phyloP scores from a whole-genome alignment of 179 eudicot species.

The Gypsophila paniculata region DNA sequence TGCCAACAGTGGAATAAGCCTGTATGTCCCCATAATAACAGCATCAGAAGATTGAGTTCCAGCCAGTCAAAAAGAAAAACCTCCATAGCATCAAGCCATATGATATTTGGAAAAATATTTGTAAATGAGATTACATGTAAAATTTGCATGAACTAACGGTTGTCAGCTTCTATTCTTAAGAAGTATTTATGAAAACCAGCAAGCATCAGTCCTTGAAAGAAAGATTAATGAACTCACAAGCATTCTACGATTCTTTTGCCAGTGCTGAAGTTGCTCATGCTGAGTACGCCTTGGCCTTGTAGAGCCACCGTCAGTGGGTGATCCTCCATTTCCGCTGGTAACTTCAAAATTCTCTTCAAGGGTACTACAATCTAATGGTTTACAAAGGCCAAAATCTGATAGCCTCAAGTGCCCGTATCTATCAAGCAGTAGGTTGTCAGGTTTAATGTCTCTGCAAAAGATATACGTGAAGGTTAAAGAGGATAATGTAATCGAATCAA shows the following conservation, averaged over 20 bases:
- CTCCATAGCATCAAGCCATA: slow-evolving; percentile 4
- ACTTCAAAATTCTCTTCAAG: slow-evolving; percentile 70
- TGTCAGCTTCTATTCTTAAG: background rate
- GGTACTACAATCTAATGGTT: slow-evolving; percentile 88
- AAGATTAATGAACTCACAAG: slow-evolving; percentile 51
- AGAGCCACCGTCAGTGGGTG: slow-evolving; percentile 50
- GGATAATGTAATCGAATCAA: background rate
- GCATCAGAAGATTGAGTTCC: slow-evolving; percentile 15
- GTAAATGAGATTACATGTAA: slow-evolving; percentile 8
- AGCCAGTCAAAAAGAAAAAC: background rate
- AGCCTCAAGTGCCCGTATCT: slow-evolving; percentile 74
- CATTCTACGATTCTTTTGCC: slow-evolving; percentile 94
- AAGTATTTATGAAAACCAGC: background rate
- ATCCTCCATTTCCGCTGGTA: slow-evolving; percentile 42
- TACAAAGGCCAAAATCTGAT: slow-evolving; percentile 93
- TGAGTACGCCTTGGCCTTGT: slow-evolving; percentile 79
- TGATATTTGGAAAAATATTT: background rate
- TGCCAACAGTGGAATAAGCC: slow-evolving; percentile 97
- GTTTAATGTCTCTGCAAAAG: slow-evolving; percentile 79
- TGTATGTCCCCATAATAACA: slow-evolving; percentile 29
- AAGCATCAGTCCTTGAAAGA: slow-evolving; percentile 11
- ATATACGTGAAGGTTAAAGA: slow-evolving; percentile 6
- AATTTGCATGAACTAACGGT: slow-evolving; percentile 1
- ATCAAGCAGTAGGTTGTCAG: slow-evolving; percentile 93
- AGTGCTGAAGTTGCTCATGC: slow-evolving; percentile 86